Evolutionary conservation across 441 rosid genomes (phyloP).

Genomic region (Populus hybrid): DNA sequence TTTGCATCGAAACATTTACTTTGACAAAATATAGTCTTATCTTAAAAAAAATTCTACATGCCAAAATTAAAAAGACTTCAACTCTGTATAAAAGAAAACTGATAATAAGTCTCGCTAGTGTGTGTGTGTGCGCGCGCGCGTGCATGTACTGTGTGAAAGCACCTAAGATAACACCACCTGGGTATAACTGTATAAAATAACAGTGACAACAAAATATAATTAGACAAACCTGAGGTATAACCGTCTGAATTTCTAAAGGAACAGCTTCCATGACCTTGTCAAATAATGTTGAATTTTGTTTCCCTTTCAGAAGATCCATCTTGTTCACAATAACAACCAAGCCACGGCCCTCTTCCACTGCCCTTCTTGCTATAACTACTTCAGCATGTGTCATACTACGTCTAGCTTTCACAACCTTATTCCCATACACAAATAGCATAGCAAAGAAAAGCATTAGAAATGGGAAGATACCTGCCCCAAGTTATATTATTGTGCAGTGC

Average conservation of each 20-base stretch:
- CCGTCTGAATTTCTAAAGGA: conserved; percentile 86
- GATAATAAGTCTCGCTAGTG: background rate
- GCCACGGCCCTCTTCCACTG: conserved; percentile 97
- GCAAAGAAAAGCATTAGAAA: conserved; percentile 11
- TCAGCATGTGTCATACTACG: conserved; percentile 93
- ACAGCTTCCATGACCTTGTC: conserved; percentile 84
- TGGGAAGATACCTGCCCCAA: background rate
- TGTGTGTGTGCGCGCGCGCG: background rate
- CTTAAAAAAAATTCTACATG: too few species aligned
- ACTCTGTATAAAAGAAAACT: background rate
- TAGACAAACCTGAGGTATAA: conserved; percentile 76
- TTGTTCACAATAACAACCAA: conserved; percentile 83
- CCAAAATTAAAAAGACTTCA: too few species aligned
- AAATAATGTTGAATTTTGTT: conserved; percentile 39
- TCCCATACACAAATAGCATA: conserved; percentile 10
- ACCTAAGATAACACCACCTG: background rate
- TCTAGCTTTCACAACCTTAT: conserved; percentile 62
- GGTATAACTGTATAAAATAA: background rate
- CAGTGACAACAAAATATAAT: background rate
- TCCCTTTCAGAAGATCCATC: conserved; percentile 85
- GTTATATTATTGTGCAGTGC: background rate
- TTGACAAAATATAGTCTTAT: too few species aligned
- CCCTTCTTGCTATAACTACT: conserved; percentile 86
- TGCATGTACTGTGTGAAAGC: background rate
- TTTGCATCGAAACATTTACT: too few species aligned